Evolutionary conservation across 2,329 filamentous ascomycete species (phyloP).

Genomic region (Fusarium coffeatum): DNA sequence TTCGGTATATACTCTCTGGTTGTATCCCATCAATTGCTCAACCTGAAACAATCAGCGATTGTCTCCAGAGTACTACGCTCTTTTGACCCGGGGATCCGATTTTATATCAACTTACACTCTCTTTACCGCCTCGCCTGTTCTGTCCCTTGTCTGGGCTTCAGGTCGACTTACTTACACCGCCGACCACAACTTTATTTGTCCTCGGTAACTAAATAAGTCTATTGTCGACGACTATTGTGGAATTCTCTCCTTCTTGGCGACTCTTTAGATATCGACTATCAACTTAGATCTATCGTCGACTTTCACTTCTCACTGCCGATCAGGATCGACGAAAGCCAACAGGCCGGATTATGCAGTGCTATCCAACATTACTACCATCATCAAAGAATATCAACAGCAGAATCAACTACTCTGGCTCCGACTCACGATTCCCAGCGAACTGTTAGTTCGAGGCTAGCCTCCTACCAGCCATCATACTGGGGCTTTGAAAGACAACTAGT

Average conservation of each 20-base stretch:
- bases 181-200: not conserved
- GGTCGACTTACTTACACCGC: conserved; percentile 28
- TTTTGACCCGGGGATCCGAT: conserved; percentile 19
- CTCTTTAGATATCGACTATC: not conserved
- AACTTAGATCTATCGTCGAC: conserved; percentile 3
- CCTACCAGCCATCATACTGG: conserved; percentile 15
- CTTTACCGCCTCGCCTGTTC: conserved; percentile 17
- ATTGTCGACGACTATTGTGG: conserved; percentile 1
- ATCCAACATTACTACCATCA: conserved; percentile 12
- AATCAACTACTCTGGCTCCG: not conserved
- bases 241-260: not conserved
- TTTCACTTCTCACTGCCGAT: conserved; percentile 7
- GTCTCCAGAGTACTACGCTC: conserved; percentile 37
- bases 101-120: conserved; percentile 30
- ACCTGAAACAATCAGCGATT: conserved; percentile 18
- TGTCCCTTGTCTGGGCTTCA: conserved; percentile 16
- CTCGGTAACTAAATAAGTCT: not conserved
- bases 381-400: not conserved
- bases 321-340: conserved; percentile 23
- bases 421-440: conserved; percentile 12
- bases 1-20: conserved; percentile 9
- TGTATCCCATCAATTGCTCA: conserved; percentile 29
- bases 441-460: conserved; percentile 35
- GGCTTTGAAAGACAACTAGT: conserved; percentile 18
- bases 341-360: conserved; percentile 26